Evolutionary conservation across 2,329 filamentous ascomycete species (phyloP).

Genomic region (Tolypocladium album): DNA sequence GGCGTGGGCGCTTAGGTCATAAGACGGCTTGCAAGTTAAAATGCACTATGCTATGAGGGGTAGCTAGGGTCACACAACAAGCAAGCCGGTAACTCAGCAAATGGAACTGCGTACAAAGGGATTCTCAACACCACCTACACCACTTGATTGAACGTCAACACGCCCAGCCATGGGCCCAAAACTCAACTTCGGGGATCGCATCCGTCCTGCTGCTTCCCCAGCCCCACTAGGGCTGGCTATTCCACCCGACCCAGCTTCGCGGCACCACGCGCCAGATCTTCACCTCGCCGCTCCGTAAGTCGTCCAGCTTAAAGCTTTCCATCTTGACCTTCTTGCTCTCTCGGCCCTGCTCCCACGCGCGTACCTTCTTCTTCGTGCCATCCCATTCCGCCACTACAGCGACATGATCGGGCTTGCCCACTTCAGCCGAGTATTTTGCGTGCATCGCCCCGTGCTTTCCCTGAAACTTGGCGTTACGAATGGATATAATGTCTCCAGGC

Average conservation of each 20-base stretch:
- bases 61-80: background rate
- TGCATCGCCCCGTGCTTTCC: conserved; percentile 94
- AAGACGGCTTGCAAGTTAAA: background rate
- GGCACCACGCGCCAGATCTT: conserved; percentile 97
- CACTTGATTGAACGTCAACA: background rate
- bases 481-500: conserved; percentile 80
- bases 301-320: conserved; percentile 89
- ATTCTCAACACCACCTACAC: background rate
- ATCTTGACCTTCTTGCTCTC: conserved; percentile 90
- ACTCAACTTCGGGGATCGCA: background rate
- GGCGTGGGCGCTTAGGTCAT: background rate
- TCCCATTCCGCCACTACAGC: conserved; percentile 94
- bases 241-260: conserved; percentile 87
- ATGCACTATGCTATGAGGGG: background rate
- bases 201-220: conserved; percentile 5
- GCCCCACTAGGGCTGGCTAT: conserved; percentile 42
- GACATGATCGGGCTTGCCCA: conserved; percentile 83
- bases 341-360: conserved; percentile 88
- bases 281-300: conserved; percentile 86
- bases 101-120: background rate
- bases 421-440: conserved; percentile 80
- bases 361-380: conserved; percentile 94
- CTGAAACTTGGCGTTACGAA: conserved; percentile 89
- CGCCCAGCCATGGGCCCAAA: background rate
- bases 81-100: background rate